Percentiles rank a stretch among this genome's conserved stretches.
phyloP scores from a whole-genome alignment of 257 asterid genomes.

The Lavandula angustifolia region DNA sequence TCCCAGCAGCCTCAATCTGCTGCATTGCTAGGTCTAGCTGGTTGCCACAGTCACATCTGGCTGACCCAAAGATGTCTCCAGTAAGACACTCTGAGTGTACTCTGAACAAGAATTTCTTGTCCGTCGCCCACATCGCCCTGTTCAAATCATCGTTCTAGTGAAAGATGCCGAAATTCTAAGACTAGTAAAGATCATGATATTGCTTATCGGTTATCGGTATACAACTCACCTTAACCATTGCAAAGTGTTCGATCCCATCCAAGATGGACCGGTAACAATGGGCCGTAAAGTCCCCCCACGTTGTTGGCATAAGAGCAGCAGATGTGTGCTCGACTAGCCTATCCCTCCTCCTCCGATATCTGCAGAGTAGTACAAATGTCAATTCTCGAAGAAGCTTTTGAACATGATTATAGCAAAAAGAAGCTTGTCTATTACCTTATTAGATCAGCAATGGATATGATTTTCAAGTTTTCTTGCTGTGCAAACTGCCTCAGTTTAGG shows the following conservation, averaged over 20 bases:
- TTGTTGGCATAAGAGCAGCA: slow-evolving; percentile 85
- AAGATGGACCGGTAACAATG: slow-evolving; percentile 77
- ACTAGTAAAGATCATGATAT: too few species aligned
- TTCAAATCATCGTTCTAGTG: too few species aligned
- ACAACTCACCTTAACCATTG: slow-evolving; percentile 96
- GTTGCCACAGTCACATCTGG: slow-evolving; percentile 88
- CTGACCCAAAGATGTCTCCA: slow-evolving; percentile 85
- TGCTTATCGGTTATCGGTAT: too few species aligned
- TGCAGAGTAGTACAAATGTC: slow-evolving; percentile 37
- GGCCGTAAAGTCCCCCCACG: slow-evolving; percentile 92
- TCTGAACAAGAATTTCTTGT: slow-evolving; percentile 75
- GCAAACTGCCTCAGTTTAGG: slow-evolving; percentile 82
- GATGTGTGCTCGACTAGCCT: slow-evolving; percentile 84
- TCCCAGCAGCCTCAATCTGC: slow-evolving; percentile 86
- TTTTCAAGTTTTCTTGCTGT: slow-evolving; percentile 61
- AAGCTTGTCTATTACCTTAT: too few species aligned
- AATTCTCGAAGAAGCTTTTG: too few species aligned
- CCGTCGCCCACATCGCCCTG: slow-evolving; percentile 51
- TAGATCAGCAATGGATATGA: slow-evolving; percentile 83
- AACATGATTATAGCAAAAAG: too few species aligned
- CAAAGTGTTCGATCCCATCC: slow-evolving; percentile 95
- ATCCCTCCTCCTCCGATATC: slow-evolving; percentile 84
- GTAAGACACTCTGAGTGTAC: slow-evolving; percentile 88
- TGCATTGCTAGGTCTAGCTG: slow-evolving; percentile 92
- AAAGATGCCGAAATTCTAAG: too few species aligned